Evolutionary conservation across 2,329 filamentous ascomycete genomes (phyloP), one percentile per base, ranked within the genome.

Genomic region (Corynespora cassiicola): DNA sequence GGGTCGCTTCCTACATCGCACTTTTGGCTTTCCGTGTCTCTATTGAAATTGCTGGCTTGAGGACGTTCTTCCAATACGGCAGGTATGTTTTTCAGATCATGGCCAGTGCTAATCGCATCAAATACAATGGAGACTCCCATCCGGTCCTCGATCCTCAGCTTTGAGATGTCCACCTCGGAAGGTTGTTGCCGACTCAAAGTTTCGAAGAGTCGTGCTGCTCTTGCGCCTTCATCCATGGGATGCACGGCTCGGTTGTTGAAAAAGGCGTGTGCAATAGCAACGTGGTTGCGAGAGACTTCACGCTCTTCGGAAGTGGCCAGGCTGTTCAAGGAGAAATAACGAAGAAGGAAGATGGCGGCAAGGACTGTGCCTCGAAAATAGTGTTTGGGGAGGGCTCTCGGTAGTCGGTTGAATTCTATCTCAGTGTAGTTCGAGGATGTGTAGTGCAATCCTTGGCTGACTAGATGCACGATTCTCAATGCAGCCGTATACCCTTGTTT

Each of bases 231-330:
- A 20, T 54, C 54, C 17, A 7, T 21, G 19, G 42, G 23, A 10
- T 40, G 29, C 7, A 26, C 35, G n/a, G 46, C 42, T 8, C 38
- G 38, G 10, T 37, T 20, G 20, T 46, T 49, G 26, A 58, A 42
- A 27, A 45, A 52, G 3, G 42, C 26, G 38, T 56, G 53, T 6
- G 49, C 49, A 6, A 55, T 52, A 8, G 53, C 45, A 7, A 59
- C 43, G 26, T 56, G 53, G 25, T 59, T 56, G n/a, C 49, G 50
- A 8, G 55, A 53, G 4, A 52, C 22, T 25, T 56, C 53, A 26
- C 49, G 53, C 31, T 59, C 53, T 27, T 55, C 53, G 4, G 47
- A 30, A 7, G 42, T 31, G 9, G 50, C 51, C 26, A 42, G 35
- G 18, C 34, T 47, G 26, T 56, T 59, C 8, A 57, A 36, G 6